Conservation (phyloP, 306 rosid genomes). For the Glycine latifolia region DNA sequence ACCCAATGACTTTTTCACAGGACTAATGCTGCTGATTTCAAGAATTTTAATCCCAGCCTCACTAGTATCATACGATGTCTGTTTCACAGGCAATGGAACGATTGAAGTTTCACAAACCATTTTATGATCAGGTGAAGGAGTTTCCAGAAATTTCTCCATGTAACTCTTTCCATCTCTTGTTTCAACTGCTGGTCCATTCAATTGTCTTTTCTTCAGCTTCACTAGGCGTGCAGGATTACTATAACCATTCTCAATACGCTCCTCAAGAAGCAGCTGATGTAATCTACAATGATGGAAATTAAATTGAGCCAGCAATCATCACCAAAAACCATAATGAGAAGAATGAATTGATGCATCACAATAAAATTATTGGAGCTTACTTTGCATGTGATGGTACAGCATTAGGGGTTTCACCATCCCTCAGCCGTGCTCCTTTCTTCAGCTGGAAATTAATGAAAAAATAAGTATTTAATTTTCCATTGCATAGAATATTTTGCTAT, state of each 20-base stretch:
- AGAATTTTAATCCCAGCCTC: constrained; percentile 77
- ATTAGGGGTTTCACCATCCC: constrained; percentile 84
- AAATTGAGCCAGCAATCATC: constrained; percentile 48
- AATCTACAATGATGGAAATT: constrained; percentile 63
- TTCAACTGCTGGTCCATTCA: constrained; percentile 68
- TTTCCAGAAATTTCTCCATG: constrained; percentile 85
- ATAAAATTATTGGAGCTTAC: constrained; percentile 63
- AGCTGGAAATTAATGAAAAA: constrained; percentile 54
- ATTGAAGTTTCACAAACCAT: constrained; percentile 71
- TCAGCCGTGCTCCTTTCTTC: constrained; percentile 82
- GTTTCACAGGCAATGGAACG: constrained; percentile 55
- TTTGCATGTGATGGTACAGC: constrained; percentile 75
- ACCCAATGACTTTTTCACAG: constrained; percentile 59
- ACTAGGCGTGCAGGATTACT: constrained; percentile 81
- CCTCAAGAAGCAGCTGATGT: constrained; percentile 95
- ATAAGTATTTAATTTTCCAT: constrained; percentile 24
- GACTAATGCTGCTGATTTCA: constrained; percentile 77
- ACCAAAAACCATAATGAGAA: constrained; percentile 34
- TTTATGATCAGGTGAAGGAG: constrained; percentile 74
- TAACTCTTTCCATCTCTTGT: constrained; percentile 74
- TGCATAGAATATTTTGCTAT: background rate
- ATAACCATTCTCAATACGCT: constrained; percentile 78
- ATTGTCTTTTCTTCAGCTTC: constrained; percentile 87
- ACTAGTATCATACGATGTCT: constrained; percentile 55
- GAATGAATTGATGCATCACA: constrained; percentile 42